These are phyloP conservation scores for Castanea sativa DNA, from an alignment of 306 rosid genomes.

Conservation along the genomic window DNA sequence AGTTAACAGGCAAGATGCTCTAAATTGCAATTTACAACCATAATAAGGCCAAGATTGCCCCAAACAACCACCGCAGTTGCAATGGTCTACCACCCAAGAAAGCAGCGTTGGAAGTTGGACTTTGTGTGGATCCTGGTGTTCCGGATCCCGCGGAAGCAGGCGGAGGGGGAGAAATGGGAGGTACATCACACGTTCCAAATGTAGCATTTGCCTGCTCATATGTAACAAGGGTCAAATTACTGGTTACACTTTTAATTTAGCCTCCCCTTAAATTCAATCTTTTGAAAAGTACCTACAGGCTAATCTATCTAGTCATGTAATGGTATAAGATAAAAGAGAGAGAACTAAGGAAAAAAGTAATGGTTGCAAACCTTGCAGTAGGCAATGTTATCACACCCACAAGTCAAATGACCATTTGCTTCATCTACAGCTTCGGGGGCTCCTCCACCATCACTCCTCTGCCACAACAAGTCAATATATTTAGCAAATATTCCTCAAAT, in stretches of 20 bases:
- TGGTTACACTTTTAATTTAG: no score
- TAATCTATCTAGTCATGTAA: background rate
- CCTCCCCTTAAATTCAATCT: no score
- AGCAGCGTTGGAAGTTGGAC: slow-evolving; percentile 27
- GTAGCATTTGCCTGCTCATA: slow-evolving; percentile 52
- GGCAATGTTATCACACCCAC: slow-evolving; percentile 86
- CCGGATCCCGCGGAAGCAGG: slow-evolving; percentile 47
- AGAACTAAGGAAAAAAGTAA: background rate
- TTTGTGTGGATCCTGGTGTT: slow-evolving; percentile 13
- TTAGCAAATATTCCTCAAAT: background rate
- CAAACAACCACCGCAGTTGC: slow-evolving; percentile 36
- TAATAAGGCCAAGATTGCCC: slow-evolving; percentile 40
- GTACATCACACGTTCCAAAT: slow-evolving; percentile 73
- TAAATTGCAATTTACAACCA: slow-evolving; percentile 27
- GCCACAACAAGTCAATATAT: slow-evolving; percentile 14
- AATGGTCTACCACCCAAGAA: slow-evolving; percentile 27
- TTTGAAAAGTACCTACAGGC: no score
- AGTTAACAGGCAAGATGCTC: slow-evolving; percentile 7
- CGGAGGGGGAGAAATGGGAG: slow-evolving; percentile 86
- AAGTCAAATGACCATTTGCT: slow-evolving; percentile 88
- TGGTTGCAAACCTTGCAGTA: slow-evolving; percentile 80
- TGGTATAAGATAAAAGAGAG: background rate
- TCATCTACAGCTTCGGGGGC: slow-evolving; percentile 87
- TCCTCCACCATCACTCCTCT: slow-evolving; percentile 96
- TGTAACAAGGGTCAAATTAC: slow-evolving; percentile 13